Percentiles rank a stretch among this genome's conserved stretches.
These are phyloP conservation scores for Naematelia encephala DNA, from an alignment of 768 basidiomycete species.

Conservation along the genomic window DNA sequence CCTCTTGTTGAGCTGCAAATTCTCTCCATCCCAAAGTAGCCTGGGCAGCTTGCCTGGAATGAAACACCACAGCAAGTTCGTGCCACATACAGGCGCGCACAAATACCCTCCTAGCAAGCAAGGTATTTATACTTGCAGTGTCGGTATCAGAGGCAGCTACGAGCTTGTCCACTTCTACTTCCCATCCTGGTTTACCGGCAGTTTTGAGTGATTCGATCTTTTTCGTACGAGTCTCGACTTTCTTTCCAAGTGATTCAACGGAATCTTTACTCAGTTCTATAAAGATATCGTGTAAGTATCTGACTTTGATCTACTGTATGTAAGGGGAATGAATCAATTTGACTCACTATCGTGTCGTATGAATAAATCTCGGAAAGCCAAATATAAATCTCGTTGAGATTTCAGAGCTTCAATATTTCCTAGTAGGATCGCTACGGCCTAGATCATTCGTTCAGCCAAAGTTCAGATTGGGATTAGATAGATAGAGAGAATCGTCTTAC, in stretches of 20 bases:
- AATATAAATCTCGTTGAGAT: constrained; percentile 77
- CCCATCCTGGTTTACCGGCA: constrained; percentile 76
- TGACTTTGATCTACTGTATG: not conserved
- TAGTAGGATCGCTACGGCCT: constrained; percentile 23
- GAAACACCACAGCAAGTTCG: constrained; percentile 85
- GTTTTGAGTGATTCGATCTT: constrained; percentile 73
- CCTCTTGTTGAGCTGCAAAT: constrained; percentile 57
- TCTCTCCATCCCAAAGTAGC: constrained; percentile 68
- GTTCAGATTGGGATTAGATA: not conserved
- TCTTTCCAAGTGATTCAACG: constrained; percentile 81
- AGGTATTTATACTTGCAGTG: constrained; percentile 70
- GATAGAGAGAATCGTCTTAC: constrained; percentile 21
- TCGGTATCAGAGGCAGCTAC: constrained; percentile 72
- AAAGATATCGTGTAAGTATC: not conserved
- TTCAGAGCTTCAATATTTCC: constrained; percentile 53
- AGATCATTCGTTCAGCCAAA: not conserved
- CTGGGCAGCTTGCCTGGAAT: constrained; percentile 82
- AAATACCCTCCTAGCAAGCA: constrained; percentile 75
- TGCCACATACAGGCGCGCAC: constrained; percentile 93
- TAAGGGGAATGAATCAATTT: constrained; percentile 1
- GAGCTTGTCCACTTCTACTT: constrained; percentile 76
- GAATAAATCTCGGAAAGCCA: constrained; percentile 81
- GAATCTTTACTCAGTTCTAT: constrained; percentile 71
- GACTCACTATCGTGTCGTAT: constrained; percentile 69
- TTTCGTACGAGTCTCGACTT: constrained; percentile 69